These are phyloP conservation scores for Teratosphaeria viscida DNA, from an alignment of 2,329 filamentous ascomycete species.

Conservation along the genomic window DNA sequence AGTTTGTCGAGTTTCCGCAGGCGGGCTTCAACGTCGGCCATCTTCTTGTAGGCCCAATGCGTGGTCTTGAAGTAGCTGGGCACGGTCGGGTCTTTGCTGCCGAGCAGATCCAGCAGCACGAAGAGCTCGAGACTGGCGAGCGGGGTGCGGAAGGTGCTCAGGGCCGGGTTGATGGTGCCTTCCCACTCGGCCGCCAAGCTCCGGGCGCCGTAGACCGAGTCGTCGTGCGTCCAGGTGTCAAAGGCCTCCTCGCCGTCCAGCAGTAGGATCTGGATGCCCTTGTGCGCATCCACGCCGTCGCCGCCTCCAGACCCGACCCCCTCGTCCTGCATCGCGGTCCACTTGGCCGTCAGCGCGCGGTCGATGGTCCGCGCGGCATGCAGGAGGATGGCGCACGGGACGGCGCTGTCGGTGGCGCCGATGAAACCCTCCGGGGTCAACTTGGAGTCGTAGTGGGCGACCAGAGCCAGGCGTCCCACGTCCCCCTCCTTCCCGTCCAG, in stretches of 20 bases:
- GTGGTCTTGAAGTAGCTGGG: slow-evolving; percentile 84
- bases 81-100: slow-evolving; percentile 55
- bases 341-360: slow-evolving; percentile 67
- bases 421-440: slow-evolving; percentile 74
- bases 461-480: slow-evolving; percentile 70
- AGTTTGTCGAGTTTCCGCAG: slow-evolving; percentile 49
- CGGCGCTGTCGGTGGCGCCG: slow-evolving; percentile 86
- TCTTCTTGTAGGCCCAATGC: slow-evolving; percentile 80
- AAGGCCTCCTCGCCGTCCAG: slow-evolving; percentile 95
- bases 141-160: slow-evolving; percentile 64
- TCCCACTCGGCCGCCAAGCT: slow-evolving; percentile 80
- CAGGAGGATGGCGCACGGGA: slow-evolving; percentile 87
- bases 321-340: slow-evolving; percentile 54
- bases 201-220: slow-evolving; percentile 76
- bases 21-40: slow-evolving; percentile 64
- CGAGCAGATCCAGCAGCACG: slow-evolving; percentile 82
- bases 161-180: slow-evolving; percentile 52
- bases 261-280: slow-evolving; percentile 79
- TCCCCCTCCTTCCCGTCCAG: slow-evolving; percentile 51
- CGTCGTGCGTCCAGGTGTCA: slow-evolving; percentile 62
- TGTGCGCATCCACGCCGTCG: slow-evolving; percentile 55
- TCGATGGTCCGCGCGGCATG: slow-evolving; percentile 76
- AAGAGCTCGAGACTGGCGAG: slow-evolving; percentile 78
- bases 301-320: slow-evolving; percentile 27
- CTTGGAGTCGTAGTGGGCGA: slow-evolving; percentile 90